Base-by-base conservation (phyloP, 345 rosid genomes). In the Fremontodendron californicum region DNA sequence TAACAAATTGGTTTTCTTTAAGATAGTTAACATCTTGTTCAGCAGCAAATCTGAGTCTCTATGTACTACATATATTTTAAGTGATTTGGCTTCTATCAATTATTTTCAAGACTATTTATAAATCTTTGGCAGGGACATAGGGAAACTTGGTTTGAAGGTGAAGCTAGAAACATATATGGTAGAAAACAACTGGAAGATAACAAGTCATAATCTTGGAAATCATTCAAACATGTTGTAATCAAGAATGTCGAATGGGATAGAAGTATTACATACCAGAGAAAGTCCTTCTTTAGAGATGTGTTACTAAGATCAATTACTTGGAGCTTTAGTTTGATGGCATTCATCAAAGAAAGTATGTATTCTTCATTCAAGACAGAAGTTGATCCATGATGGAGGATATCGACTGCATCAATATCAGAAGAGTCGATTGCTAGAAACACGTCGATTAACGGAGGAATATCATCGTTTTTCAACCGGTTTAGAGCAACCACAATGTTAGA, bases 381-480 rank as follows among this genome's bases (percentile, higher is more conserved):
- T 13, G 79, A 31, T 78, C 80, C 80, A 42, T 80, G 64, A 71
- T 71, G 19, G 11, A 78, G 23, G 18, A 89, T 27, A 39, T 89
- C 87, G 33, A 87, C 80, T 0, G 82, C 84, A 74, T 81, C 85
- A 57, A 83, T 74, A 33, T 75, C 87, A 55, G 79, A 86, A 52
- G 78, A 71, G 19, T 77, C 77, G 9, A 77, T 40, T 13, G 75
- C 81, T 74, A 27, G 68, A 62, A 86, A 81, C 45, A 80, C 68
- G 16, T 85, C 90, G 35, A 82, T 71, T 43, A 89, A 65, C 3
- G 85, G 86, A 25, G 52, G 40, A 42, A 89, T 61, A 80, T 89
- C 90, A 66, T 63, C 76, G 51, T 79, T 80, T 37, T 75, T 79
- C 29, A 87, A 82, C 55, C 81, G 83, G 61, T 89, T 81, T 60